Conservation (phyloP, 352 stramenopile species). For the Blastocystis sp. region DNA sequence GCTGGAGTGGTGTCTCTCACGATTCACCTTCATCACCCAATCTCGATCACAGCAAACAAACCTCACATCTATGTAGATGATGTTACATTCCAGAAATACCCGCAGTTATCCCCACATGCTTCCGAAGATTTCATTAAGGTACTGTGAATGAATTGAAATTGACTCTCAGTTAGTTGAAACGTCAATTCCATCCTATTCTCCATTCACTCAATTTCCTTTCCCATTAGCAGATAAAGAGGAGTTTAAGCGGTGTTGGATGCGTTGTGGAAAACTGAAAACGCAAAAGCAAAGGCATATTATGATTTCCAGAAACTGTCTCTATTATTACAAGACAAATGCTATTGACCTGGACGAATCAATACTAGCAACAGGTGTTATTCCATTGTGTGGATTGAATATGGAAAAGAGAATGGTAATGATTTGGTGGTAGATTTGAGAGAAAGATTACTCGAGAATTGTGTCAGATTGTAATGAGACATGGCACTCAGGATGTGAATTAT, state of each 20-base stretch:
- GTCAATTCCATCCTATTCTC: not conserved
- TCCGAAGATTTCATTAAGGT: slow-evolving; percentile 10
- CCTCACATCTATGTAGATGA: not conserved
- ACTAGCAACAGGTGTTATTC: slow-evolving; percentile 34
- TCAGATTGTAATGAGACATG: not conserved
- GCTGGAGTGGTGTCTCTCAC: too few species aligned
- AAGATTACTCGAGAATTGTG: not conserved
- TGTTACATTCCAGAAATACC: not conserved
- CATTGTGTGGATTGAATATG: not conserved
- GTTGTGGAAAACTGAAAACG: slow-evolving; percentile 42
- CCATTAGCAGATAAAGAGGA: not conserved
- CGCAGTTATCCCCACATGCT: not conserved
- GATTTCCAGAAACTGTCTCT: slow-evolving; percentile 54
- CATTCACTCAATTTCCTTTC: slow-evolving; percentile 24
- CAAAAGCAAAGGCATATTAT: slow-evolving; percentile 3
- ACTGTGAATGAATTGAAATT: not conserved
- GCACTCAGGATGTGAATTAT: not conserved
- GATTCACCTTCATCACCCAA: not conserved
- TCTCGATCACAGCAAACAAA: not conserved
- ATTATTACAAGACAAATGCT: slow-evolving; percentile 20
- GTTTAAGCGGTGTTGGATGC: slow-evolving; percentile 16
- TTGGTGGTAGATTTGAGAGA: not conserved
- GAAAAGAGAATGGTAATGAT: not conserved
- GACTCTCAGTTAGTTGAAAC: not conserved
- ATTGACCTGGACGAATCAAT: not conserved